A percentile compares a stretch with the other conserved stretches of the same genome.
Conservation (phyloP, 1,139 yeast genomes). For the Saccharomyces hybrid region DNA sequence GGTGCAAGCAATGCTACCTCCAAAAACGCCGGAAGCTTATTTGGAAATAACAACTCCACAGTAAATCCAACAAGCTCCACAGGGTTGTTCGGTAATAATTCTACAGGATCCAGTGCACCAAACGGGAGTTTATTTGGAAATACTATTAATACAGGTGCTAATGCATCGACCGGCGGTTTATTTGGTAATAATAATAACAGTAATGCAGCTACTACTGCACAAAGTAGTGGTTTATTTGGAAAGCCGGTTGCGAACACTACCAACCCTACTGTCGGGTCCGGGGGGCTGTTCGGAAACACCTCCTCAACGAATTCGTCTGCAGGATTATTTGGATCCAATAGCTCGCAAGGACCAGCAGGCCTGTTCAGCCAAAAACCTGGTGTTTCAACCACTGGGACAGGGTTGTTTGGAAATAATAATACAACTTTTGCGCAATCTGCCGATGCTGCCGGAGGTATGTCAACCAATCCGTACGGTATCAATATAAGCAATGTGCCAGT, state of each 20-base stretch:
- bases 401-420: slow-evolving; percentile 6
- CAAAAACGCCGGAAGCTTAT: slow-evolving; percentile 4
- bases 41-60: slow-evolving; percentile 1
- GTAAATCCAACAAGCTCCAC: slow-evolving; percentile 3
- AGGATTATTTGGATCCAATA: slow-evolving; percentile 7
- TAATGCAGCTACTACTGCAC: neutral
- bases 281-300: slow-evolving; percentile 8
- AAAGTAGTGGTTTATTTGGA: slow-evolving; percentile 14
- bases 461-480: slow-evolving; percentile 30
- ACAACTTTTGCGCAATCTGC: slow-evolving; percentile 2
- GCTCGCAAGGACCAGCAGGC: slow-evolving; percentile 6
- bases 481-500: slow-evolving; percentile 19
- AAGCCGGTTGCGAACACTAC: slow-evolving; percentile 3
- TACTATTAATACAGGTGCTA: slow-evolving; percentile 2
- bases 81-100: slow-evolving; percentile 12
- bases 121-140: slow-evolving; percentile 28
- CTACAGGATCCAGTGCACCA: slow-evolving; percentile 2
- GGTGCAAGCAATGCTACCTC: slow-evolving; percentile 8
- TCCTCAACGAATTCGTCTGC: slow-evolving; percentile 6
- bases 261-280: slow-evolving; percentile 6
- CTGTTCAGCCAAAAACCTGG: neutral
- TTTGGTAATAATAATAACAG: slow-evolving; percentile 10
- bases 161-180: slow-evolving; percentile 7
- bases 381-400: neutral
- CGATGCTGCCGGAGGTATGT: neutral